A percentile compares a stretch with the other conserved stretches of the same genome.
Conservation (phyloP, 495 filamentous ascomycete species). For the Tuber brumale region DNA sequence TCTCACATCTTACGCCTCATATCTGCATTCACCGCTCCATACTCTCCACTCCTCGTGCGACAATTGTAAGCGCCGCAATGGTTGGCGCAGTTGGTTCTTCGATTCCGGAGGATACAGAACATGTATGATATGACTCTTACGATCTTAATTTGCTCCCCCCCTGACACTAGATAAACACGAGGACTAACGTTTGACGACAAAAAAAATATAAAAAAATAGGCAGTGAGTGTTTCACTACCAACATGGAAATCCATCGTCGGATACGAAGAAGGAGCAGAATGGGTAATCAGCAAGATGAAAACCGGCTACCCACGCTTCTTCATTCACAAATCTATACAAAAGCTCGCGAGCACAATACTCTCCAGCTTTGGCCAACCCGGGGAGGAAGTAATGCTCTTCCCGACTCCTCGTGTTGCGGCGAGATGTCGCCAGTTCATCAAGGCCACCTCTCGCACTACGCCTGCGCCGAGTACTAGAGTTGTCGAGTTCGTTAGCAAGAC, state of each 20-base stretch:
- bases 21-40: neutral
- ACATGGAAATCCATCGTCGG: constrained; percentile 86
- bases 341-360: constrained; percentile 64
- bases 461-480: constrained; percentile 52
- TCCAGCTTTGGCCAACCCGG: constrained; percentile 54
- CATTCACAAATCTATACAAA: constrained; percentile 74
- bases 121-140: constrained; percentile 47
- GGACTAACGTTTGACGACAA: constrained; percentile 22
- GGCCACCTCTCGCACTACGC: constrained; percentile 49
- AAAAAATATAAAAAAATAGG: constrained; percentile 50
- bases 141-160: neutral
- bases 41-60: constrained; percentile 1
- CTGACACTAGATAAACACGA: constrained; percentile 10
- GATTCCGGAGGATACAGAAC: constrained; percentile 56
- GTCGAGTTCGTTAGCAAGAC: constrained; percentile 59
- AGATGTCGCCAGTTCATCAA: constrained; percentile 67
- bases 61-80: constrained; percentile 13
- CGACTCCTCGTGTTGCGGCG: constrained; percentile 58
- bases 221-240: constrained; percentile 90
- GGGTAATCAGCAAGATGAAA: constrained; percentile 76
- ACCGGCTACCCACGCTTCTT: constrained; percentile 92
- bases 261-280: constrained; percentile 86
- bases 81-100: constrained; percentile 48
- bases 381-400: constrained; percentile 74
- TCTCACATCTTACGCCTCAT: neutral